These are phyloP conservation scores for Termitomyces sp. DNA, from an alignment of 768 basidiomycete genomes.

Conservation along the genomic window DNA sequence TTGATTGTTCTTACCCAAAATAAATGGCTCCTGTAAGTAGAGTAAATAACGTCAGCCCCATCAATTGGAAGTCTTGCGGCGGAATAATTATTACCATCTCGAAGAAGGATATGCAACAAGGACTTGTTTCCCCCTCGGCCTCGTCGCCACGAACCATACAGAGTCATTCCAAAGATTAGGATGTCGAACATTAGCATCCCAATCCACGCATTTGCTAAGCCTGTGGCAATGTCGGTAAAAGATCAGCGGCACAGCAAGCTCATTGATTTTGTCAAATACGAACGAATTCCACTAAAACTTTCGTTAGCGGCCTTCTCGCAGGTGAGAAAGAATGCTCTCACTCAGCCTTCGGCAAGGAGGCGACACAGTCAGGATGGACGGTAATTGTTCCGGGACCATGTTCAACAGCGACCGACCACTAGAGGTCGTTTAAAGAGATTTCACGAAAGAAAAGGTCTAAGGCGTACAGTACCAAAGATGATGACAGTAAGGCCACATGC, in stretches of 20 bases:
- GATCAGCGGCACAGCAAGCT: not conserved
- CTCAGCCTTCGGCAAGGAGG: slow-evolving; percentile 17
- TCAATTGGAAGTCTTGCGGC: not conserved
- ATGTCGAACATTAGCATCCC: slow-evolving; percentile 38
- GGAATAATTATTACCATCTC: slow-evolving; percentile 32
- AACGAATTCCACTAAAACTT: slow-evolving; percentile 16
- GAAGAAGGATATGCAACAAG: slow-evolving; percentile 32
- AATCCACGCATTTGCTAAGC: slow-evolving; percentile 34
- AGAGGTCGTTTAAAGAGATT: not conserved
- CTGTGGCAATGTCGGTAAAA: slow-evolving; percentile 12
- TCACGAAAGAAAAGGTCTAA: too few species aligned
- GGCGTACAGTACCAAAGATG: slow-evolving; percentile 17
- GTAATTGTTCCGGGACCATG: not conserved
- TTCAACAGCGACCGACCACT: slow-evolving; percentile 22
- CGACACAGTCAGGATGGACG: slow-evolving; percentile 15
- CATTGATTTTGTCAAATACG: not conserved
- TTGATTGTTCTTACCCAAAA: slow-evolving; percentile 29
- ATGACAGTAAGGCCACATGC: slow-evolving; percentile 24
- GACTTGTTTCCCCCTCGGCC: slow-evolving; percentile 15
- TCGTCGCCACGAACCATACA: slow-evolving; percentile 30
- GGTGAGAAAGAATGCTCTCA: slow-evolving; percentile 7
- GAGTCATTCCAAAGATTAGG: slow-evolving; percentile 37
- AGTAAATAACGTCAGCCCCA: not conserved
- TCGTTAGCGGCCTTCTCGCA: not conserved
- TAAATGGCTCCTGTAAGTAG: slow-evolving; percentile 33